Percentiles rank a stretch among this genome's conserved stretches.
Evolutionary conservation across 139 green algal species (phyloP).

Genomic region (Chlorella ohadii): DNA sequence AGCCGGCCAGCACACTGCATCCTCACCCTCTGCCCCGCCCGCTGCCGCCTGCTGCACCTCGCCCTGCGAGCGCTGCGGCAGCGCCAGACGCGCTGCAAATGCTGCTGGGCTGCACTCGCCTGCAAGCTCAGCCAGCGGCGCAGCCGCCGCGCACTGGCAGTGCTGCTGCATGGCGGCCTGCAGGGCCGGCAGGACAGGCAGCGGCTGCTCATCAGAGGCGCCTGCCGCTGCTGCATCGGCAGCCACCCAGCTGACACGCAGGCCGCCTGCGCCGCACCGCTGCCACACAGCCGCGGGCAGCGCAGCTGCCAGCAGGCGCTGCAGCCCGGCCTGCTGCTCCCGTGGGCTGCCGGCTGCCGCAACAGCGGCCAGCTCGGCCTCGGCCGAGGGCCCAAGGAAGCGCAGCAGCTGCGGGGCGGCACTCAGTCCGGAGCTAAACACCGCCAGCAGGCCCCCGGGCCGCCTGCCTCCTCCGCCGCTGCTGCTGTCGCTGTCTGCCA

Average conservation of each 20-base stretch:
- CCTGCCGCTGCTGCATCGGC: not conserved
- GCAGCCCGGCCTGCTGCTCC: not conserved
- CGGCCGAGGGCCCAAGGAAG: not conserved
- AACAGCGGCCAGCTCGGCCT: not conserved
- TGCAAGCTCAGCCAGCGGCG: not conserved
- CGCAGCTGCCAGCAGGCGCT: conserved; percentile 7
- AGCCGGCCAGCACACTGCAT: not conserved
- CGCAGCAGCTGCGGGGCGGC: not conserved
- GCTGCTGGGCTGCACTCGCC: not conserved
- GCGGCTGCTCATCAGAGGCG: not conserved
- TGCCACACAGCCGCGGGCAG: conserved; percentile 11
- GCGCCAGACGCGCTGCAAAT: conserved; percentile 17
- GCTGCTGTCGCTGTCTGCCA: conserved; percentile 18
- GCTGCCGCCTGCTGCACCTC: not conserved
- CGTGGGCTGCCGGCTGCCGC: no score
- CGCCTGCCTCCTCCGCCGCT: not conserved
- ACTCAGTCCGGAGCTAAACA: not conserved
- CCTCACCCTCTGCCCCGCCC: not conserved
- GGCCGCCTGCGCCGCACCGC: not conserved
- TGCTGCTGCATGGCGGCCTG: conserved; percentile 11
- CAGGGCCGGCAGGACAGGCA: conserved; percentile 5
- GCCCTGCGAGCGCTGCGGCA: not conserved
- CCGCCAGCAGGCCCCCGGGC: conserved; percentile 1
- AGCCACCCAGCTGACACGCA: conserved; percentile 11
- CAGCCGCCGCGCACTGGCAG: not conserved